Conservation (phyloP, 225 moss, liverwort and hornwort species). For the Anthoceros angustus region DNA sequence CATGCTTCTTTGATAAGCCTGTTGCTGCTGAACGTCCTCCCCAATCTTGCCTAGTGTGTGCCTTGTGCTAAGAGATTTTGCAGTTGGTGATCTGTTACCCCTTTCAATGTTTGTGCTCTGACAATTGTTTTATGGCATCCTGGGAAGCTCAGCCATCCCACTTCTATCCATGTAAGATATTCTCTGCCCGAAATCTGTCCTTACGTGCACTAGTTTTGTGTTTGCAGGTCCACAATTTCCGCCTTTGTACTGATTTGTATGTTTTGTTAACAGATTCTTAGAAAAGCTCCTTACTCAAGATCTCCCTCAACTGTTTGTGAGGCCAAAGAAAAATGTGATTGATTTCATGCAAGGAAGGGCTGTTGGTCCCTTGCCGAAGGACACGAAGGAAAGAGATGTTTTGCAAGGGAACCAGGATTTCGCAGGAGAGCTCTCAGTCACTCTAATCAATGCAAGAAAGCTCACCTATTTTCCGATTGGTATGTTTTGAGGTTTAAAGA, state of each 20-base stretch:
- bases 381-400: slow-evolving; percentile 57
- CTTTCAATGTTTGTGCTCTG: not conserved
- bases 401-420: slow-evolving; percentile 38
- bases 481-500: slow-evolving; percentile 15
- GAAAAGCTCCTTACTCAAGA: slow-evolving; percentile 79
- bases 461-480: slow-evolving; percentile 70
- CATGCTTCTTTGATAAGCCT: not conserved
- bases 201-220: not conserved
- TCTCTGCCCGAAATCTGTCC: not conserved
- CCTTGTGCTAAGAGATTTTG: too few relatives aligned
- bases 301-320: slow-evolving; percentile 76
- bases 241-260: slow-evolving; percentile 7
- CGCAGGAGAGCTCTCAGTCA: slow-evolving; percentile 85
- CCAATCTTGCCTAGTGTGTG: too few relatives aligned
- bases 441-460: slow-evolving; percentile 50
- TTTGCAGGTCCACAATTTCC: not conserved
- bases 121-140: not conserved
- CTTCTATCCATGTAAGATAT: not conserved
- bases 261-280: slow-evolving; percentile 52
- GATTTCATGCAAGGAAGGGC: slow-evolving; percentile 59
- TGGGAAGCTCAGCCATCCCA: not conserved
- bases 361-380: slow-evolving; percentile 51
- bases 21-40: not conserved
- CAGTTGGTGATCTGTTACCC: not conserved
- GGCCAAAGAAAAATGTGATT: slow-evolving; percentile 82